Base-by-base conservation (phyloP, 2,329 filamentous ascomycete genomes). In the Claviceps sp. region DNA sequence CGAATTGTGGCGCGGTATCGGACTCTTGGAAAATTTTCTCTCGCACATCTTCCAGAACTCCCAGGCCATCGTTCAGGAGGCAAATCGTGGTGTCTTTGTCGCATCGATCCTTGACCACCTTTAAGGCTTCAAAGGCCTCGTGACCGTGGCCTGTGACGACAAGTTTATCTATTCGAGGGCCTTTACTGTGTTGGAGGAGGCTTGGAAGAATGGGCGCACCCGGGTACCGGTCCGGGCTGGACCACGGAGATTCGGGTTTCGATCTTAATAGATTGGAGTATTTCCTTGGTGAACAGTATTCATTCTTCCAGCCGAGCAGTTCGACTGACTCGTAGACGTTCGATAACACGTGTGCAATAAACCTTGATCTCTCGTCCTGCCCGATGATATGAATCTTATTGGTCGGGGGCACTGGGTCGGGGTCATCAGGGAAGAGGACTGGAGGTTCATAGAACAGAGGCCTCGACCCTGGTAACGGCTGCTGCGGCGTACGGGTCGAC, bases 61-160 rank as follows among this genome's bases (percentile, higher is more conserved):
- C 91, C 66, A 97, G 79, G 1, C 90, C 89, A 56, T 91, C 87
- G 52, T 89, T 85, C 52, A 94, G 66, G 52, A 95, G 77, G 54
- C 86, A 81, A 7, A 95, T 76, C 0, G 87, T 86, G 1, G 85
- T 88, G 30, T 80, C 70, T 2, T 76, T 71, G 44, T 78, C 74
- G n/a, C 94, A 69, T 9, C 87, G 78, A 60, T 87, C 76, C 51
- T 74, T 77, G 51, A 93, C 71, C 0, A 73, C 68, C 3, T 71
- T 61, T 24, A 94, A 63, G 1, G 82, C 80, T 38, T 73, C 63
- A 11, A 76, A 70, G 1, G 67, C 65, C 22, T 84, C 76, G 61
- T 84, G 82, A 0, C 64, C 67, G 4, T 59, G 58, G 24, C 79
- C 81, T 1, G 83, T 80, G 20, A 93, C 73, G 44, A 94, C 78